phyloP scores from a whole-genome alignment of 805 yeast genomes.

The Hanseniaspora nectarophila region DNA sequence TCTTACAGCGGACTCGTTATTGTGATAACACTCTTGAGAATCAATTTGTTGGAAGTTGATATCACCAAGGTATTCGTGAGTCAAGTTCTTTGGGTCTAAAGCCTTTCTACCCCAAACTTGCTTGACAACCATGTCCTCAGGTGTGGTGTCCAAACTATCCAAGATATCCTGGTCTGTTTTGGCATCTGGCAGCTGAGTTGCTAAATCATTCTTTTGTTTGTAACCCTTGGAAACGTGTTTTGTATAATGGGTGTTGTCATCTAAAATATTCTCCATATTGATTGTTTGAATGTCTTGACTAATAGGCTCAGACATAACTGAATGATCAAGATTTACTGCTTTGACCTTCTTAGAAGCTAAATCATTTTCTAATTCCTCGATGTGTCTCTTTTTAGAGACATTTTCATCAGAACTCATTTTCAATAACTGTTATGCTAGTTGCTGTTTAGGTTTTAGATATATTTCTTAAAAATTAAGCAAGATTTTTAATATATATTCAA shows the following conservation, averaged over 20 bases:
- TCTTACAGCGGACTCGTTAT: constrained; percentile 48
- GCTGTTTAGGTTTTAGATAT: too few relatives aligned
- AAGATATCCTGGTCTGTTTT: constrained; percentile 2
- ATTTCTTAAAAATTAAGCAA: too few relatives aligned
- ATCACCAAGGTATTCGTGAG: constrained; percentile 36
- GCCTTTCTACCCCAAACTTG: constrained; percentile 47
- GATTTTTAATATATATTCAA: too few relatives aligned
- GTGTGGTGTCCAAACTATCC: constrained; percentile 5
- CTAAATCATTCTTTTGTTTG: neutral
- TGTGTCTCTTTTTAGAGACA: neutral
- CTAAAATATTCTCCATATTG: constrained; percentile 7
- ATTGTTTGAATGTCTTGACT: constrained; percentile 8
- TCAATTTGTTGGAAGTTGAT: constrained; percentile 82
- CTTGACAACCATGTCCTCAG: constrained; percentile 16
- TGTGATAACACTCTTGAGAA: constrained; percentile 63
- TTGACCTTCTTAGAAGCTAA: neutral
- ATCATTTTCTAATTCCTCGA: neutral
- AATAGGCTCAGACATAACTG: constrained; percentile 14
- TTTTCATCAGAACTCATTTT: neutral
- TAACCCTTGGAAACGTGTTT: constrained; percentile 11
- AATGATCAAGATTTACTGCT: constrained; percentile 1
- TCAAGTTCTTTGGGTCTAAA: constrained; percentile 38
- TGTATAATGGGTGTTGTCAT: constrained; percentile 12
- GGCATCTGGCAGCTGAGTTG: neutral
- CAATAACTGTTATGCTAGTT: too few relatives aligned